Conservation (phyloP, 495 filamentous ascomycete genomes). For the Aspergillus affinis region DNA sequence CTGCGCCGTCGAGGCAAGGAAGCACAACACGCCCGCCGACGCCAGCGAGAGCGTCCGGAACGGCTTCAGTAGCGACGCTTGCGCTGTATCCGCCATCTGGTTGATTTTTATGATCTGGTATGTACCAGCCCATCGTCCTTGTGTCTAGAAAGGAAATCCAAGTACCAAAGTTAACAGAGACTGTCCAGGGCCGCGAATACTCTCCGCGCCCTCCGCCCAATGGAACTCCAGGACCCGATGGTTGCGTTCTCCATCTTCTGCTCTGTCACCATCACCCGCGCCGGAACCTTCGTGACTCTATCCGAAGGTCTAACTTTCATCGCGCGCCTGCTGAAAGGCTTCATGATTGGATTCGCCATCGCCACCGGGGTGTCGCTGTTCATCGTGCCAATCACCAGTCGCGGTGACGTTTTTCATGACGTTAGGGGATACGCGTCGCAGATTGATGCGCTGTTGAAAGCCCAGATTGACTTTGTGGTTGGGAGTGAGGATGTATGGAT, state of each 20-base stretch:
- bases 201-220: constrained; percentile 61
- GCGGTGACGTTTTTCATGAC: constrained; percentile 57
- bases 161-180: neutral
- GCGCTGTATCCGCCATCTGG: constrained; percentile 73
- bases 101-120: constrained; percentile 72
- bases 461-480: constrained; percentile 59
- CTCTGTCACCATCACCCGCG: constrained; percentile 53
- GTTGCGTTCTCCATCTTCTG: constrained; percentile 70
- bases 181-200: constrained; percentile 31
- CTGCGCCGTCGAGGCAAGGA: constrained; percentile 62
- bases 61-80: constrained; percentile 52
- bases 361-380: constrained; percentile 61
- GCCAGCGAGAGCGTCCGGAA: constrained; percentile 25
- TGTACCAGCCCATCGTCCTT: constrained; percentile 15
- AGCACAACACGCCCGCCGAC: constrained; percentile 48
- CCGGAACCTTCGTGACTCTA: constrained; percentile 48
- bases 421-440: constrained; percentile 51
- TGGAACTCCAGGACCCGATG: constrained; percentile 62
- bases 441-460: constrained; percentile 50
- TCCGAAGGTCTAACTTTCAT: constrained; percentile 52
- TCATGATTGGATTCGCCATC: constrained; percentile 67
- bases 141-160: neutral
- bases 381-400: constrained; percentile 62
- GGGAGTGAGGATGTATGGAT: constrained; percentile 29
- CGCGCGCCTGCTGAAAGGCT: constrained; percentile 55